Conservation (phyloP, 2,329 filamentous ascomycete genomes). For the Colletotrichum spinosum region DNA sequence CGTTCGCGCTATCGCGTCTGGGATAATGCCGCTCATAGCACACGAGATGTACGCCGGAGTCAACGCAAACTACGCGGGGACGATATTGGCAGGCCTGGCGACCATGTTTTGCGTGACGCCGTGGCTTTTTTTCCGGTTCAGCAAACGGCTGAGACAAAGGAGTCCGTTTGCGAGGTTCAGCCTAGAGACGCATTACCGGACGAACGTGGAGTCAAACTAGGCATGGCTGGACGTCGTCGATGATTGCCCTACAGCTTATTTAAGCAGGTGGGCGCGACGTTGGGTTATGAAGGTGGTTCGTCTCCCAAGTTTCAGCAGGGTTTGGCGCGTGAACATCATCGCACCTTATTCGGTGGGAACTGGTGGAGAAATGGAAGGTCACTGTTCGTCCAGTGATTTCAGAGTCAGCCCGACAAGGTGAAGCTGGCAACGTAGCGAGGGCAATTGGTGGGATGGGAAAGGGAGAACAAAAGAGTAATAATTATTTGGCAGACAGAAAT, state of each 20-base stretch:
- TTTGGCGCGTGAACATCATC: constrained; percentile 20
- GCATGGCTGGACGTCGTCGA: not conserved
- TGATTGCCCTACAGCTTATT: not conserved
- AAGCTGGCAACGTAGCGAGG: no score
- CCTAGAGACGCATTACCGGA: constrained; percentile 37
- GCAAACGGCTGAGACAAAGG: constrained; percentile 39
- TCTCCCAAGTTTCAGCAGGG: constrained; percentile 30
- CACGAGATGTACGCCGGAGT: constrained; percentile 40
- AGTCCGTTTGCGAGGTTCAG: constrained; percentile 43
- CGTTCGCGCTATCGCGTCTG: constrained; percentile 41
- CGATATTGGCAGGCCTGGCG: constrained; percentile 40
- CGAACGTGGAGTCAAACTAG: constrained; percentile 36
- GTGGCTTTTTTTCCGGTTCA: constrained; percentile 40
- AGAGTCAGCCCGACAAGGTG: no score
- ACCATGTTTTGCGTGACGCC: constrained; percentile 39
- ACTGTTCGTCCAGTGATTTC: not conserved
- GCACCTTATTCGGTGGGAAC: constrained; percentile 37
- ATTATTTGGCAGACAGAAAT: no score
- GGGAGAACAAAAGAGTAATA: no score
- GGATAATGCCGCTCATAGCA: constrained; percentile 42
- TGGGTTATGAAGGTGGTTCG: constrained; percentile 5
- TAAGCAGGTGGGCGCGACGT: constrained; percentile 10
- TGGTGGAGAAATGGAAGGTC: constrained; percentile 21
- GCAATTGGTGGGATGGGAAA: no score
- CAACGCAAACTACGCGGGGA: constrained; percentile 40